phyloP scores from a whole-genome alignment of 306 rosid genomes.

The Begonia fuchsioides region DNA sequence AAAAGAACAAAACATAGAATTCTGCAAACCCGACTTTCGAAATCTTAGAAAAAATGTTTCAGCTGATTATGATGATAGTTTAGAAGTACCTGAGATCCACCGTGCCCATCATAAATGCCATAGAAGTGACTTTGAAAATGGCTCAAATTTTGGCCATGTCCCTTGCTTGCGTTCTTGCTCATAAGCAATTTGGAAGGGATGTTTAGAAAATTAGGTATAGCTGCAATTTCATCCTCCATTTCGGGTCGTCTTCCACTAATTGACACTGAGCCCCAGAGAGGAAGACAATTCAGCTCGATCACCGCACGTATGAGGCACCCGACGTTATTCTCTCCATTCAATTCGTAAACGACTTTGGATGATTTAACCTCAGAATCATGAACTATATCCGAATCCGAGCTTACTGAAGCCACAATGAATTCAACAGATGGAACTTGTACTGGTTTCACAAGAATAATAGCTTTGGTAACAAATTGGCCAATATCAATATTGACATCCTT shows the following conservation, averaged over 20 bases:
- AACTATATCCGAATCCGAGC: constrained; percentile 19
- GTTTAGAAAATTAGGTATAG: constrained; percentile 29
- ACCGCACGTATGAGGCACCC: constrained; percentile 18
- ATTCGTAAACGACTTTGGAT: constrained; percentile 26
- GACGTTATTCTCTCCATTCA: constrained; percentile 16
- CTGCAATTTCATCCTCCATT: constrained; percentile 45
- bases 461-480: constrained; percentile 33
- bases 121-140: constrained; percentile 37
- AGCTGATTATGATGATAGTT: neutral
- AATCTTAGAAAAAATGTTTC: constrained; percentile 4
- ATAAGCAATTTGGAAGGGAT: constrained; percentile 37
- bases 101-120: constrained; percentile 56
- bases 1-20: neutral
- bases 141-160: constrained; percentile 29
- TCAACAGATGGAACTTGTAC: constrained; percentile 34
- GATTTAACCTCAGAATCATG: constrained; percentile 14
- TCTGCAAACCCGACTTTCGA: neutral
- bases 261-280: constrained; percentile 52
- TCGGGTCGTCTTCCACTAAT: constrained; percentile 40
- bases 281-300: constrained; percentile 35
- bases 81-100: constrained; percentile 39
- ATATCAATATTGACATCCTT: constrained; percentile 12
- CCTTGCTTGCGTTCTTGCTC: constrained; percentile 13
- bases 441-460: constrained; percentile 35
- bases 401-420: constrained; percentile 26